A percentile compares a stretch with the other conserved stretches of the same genome.
Conservation (phyloP, 345 rosid genomes). For the Carallia brachiata region DNA sequence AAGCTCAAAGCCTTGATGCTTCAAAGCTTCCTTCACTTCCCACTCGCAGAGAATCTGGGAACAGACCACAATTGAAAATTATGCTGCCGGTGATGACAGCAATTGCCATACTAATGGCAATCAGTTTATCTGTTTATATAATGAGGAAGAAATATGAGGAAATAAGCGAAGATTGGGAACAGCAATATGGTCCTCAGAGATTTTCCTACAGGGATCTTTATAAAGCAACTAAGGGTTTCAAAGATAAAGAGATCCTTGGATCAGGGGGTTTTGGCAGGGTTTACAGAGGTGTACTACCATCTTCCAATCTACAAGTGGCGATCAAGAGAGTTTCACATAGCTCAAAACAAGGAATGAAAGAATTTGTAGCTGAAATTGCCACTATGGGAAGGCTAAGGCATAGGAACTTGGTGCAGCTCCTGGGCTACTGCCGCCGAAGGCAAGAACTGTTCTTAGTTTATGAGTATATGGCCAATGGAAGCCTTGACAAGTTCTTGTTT, state of each 20-base stretch:
- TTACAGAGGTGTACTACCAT: constrained; percentile 16
- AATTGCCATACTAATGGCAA: background rate
- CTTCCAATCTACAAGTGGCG: constrained; percentile 12
- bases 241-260: constrained; percentile 15
- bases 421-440: constrained; percentile 20
- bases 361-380: constrained; percentile 21
- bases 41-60: too few relatives aligned
- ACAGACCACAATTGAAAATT: background rate
- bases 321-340: constrained; percentile 16
- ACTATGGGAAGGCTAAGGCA: constrained; percentile 24
- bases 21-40: constrained; percentile 21
- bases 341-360: constrained; percentile 17
- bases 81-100: background rate
- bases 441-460: constrained; percentile 20
- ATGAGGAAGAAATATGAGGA: constrained; percentile 12
- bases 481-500: constrained; percentile 18
- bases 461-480: constrained; percentile 27
- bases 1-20: constrained; percentile 12
- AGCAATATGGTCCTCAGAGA: constrained; percentile 21
- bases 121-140: background rate
- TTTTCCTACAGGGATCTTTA: constrained; percentile 13
- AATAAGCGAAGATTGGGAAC: constrained; percentile 19
- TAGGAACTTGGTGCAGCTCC: constrained; percentile 18
- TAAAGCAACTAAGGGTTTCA: constrained; percentile 19
- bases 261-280: constrained; percentile 21